These are phyloP conservation scores for Lotmaria passim DNA, from an alignment of 208 protist species.

Conservation along the genomic window DNA sequence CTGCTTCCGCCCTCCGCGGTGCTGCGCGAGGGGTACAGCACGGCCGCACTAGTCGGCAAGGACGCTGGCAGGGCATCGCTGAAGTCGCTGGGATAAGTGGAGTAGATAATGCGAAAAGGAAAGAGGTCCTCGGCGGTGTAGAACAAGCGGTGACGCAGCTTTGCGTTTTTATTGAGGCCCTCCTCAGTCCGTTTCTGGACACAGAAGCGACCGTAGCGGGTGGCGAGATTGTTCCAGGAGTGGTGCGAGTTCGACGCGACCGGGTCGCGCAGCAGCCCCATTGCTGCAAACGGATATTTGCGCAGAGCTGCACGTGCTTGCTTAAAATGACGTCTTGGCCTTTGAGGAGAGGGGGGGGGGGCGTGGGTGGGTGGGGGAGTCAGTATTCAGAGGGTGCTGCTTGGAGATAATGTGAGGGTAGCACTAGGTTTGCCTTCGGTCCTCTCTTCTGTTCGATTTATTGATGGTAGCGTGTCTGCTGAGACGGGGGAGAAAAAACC, in stretches of 20 bases:
- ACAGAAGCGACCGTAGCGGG: slow-evolving; percentile 40
- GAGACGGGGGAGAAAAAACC: no score
- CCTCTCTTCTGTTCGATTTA: no score
- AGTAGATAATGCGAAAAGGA: slow-evolving; percentile 54
- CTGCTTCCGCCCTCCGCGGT: neutral
- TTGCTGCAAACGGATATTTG: no score
- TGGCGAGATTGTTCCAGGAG: slow-evolving; percentile 51
- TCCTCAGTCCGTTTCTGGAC: slow-evolving; percentile 50
- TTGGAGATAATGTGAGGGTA: no score
- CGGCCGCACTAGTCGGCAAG: neutral
- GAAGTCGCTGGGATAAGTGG: slow-evolving; percentile 45
- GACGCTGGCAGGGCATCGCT: slow-evolving; percentile 10
- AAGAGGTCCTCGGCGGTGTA: slow-evolving; percentile 26
- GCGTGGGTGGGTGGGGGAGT: no score
- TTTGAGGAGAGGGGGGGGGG: neutral
- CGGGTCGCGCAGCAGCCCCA: slow-evolving; percentile 26
- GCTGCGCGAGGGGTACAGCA: neutral
- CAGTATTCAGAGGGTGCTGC: no score
- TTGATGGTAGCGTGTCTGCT: no score
- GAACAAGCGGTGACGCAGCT: slow-evolving; percentile 30
- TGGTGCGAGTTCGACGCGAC: slow-evolving; percentile 19
- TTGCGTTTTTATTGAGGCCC: slow-evolving; percentile 41
- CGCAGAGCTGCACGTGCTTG: no score
- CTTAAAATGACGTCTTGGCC: neutral
- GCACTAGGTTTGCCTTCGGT: no score